These are phyloP conservation scores for Flueggea neowawraea DNA, from an alignment of 441 rosid genomes.

Conservation along the genomic window DNA sequence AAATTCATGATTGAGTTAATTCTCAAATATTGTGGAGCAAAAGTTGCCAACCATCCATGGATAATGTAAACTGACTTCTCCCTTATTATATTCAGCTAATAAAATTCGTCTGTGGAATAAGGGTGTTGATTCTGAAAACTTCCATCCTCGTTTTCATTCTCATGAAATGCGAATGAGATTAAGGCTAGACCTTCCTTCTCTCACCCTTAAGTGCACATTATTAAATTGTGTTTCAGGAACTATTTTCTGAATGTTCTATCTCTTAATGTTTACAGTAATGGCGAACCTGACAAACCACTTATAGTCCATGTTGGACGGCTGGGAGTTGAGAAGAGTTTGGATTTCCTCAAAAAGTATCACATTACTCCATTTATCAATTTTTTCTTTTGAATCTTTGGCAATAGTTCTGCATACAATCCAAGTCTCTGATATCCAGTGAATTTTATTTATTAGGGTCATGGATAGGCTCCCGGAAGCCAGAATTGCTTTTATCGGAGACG, in stretches of 20 bases:
- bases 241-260: conserved; percentile 12
- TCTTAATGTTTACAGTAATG: conserved; percentile 49
- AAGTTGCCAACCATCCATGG: too few relatives aligned
- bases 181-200: conserved; percentile 35
- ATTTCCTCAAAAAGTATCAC: conserved; percentile 66
- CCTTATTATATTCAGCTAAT: conserved; percentile 45
- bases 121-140: conserved; percentile 96
- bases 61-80: not conserved
- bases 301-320: conserved; percentile 94
- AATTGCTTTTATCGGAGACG: conserved; percentile 94
- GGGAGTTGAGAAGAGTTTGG: conserved; percentile 97
- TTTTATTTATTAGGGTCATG: conserved; percentile 66
- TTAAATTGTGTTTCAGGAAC: conserved; percentile 1
- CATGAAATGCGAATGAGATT: conserved; percentile 83
- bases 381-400: not conserved
- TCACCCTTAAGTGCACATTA: not conserved
- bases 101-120: conserved; percentile 97
- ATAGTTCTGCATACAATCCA: not conserved
- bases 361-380: not conserved
- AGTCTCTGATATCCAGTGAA: not conserved
- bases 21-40: too few relatives aligned
- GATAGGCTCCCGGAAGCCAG: conserved; percentile 88
- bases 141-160: conserved; percentile 73
- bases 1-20: too few relatives aligned
- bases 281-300: conserved; percentile 91